Percentiles rank a stretch among this genome's conserved stretches.
These are phyloP conservation scores for Bryopsis sp. DNA, from an alignment of 139 green algal genomes.

Conservation along the genomic window DNA sequence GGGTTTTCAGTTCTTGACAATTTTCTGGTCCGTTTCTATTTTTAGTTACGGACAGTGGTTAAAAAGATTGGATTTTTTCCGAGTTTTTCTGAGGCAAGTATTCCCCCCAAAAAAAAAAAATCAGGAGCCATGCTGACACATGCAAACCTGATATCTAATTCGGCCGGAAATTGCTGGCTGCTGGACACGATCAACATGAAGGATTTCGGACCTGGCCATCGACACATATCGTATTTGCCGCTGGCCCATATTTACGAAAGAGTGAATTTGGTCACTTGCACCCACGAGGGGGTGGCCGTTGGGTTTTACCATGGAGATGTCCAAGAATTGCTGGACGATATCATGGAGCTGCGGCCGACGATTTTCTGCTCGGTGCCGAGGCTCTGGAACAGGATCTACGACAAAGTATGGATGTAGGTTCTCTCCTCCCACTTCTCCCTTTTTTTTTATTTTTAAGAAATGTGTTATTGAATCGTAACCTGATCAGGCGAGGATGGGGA, in stretches of 20 bases:
- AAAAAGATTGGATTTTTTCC: too few species aligned
- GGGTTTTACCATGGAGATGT: slow-evolving; percentile 88
- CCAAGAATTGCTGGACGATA: slow-evolving; percentile 69
- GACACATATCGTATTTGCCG: slow-evolving; percentile 81
- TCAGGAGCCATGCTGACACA: slow-evolving; percentile 77
- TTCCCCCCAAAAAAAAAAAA: too few species aligned
- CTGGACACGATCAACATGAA: slow-evolving; percentile 17
- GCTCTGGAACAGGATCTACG: slow-evolving; percentile 97
- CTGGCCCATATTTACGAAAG: slow-evolving; percentile 94
- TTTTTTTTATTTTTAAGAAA: too few species aligned
- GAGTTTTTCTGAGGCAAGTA: too few species aligned
- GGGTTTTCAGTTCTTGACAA: too few species aligned
- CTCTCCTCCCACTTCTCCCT: too few species aligned
- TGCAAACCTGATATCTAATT: slow-evolving; percentile 63
- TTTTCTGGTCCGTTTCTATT: too few species aligned
- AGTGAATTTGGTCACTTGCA: slow-evolving; percentile 49
- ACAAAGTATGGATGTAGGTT: slow-evolving; percentile 37
- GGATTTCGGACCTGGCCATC: slow-evolving; percentile 38
- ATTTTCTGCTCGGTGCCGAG: slow-evolving; percentile 84
- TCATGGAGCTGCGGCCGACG: slow-evolving; percentile 53
- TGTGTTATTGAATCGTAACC: too few species aligned
- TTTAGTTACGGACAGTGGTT: too few species aligned
- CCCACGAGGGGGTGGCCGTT: slow-evolving; percentile 46
- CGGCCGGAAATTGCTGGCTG: slow-evolving; percentile 37
- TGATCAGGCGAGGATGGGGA: too few species aligned